A percentile compares a stretch with the other conserved stretches of the same genome.
These are phyloP conservation scores for Fomitopsis pulvina DNA, from an alignment of 768 basidiomycete species.

Conservation along the genomic window DNA sequence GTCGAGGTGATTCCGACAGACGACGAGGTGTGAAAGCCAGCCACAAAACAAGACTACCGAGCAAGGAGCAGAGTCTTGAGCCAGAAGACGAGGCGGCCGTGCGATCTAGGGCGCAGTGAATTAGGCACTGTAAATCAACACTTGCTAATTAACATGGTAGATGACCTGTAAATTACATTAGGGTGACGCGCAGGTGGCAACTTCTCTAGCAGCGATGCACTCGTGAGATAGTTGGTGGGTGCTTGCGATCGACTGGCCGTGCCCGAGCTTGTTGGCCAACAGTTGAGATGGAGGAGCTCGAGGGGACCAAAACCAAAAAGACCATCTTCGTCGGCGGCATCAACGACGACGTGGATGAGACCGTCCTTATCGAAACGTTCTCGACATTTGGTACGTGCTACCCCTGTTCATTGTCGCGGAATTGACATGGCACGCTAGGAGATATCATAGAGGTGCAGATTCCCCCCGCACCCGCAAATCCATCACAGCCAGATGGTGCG, in stretches of 20 bases:
- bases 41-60: too few relatives aligned
- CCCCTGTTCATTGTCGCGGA: not conserved
- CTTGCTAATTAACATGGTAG: too few relatives aligned
- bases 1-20: too few relatives aligned
- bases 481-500: conserved; percentile 53
- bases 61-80: too few relatives aligned
- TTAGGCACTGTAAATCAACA: too few relatives aligned
- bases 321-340: conserved; percentile 83
- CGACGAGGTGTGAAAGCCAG: too few relatives aligned
- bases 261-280: conserved; percentile 3
- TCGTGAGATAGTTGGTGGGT: conserved; percentile 9
- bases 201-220: not conserved
- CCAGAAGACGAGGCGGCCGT: too few relatives aligned
- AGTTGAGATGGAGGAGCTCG: conserved; percentile 64
- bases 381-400: conserved; percentile 71
- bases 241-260: not conserved
- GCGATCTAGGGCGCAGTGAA: too few relatives aligned
- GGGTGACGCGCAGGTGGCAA: too few relatives aligned
- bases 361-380: conserved; percentile 70
- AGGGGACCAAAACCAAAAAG: conserved; percentile 77
- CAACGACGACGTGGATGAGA: conserved; percentile 78
- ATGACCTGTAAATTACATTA: too few relatives aligned
- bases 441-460: conserved; percentile 91
- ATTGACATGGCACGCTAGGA: conserved; percentile 39
- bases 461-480: conserved; percentile 72